A percentile compares a stretch with the other conserved stretches of the same genome.
These are phyloP conservation scores for Eucalyptus leucophloia DNA, from an alignment of 345 rosid genomes.

Conservation along the genomic window DNA sequence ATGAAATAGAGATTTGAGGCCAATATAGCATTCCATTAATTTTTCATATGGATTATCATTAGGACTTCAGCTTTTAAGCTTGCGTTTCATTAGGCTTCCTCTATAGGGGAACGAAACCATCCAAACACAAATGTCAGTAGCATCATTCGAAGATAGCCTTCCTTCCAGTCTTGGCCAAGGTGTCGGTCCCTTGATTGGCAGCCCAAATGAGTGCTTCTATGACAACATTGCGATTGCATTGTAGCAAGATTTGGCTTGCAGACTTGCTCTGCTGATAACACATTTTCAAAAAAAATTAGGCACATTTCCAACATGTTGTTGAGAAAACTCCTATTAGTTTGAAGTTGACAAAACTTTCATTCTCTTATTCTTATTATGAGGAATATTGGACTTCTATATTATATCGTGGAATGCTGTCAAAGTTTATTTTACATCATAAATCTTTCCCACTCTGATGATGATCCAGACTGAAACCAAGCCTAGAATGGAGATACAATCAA, in stretches of 20 bases:
- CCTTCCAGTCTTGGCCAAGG: not conserved
- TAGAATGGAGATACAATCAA: no score
- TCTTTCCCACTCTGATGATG: no score
- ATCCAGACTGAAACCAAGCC: no score
- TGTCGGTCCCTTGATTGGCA: not conserved
- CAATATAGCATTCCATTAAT: not conserved
- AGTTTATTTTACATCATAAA: no score
- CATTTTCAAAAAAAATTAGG: no score
- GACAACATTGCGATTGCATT: not conserved
- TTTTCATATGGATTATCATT: not conserved
- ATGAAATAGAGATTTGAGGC: not conserved
- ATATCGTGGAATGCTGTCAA: no score
- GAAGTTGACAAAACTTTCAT: no score
- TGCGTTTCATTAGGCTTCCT: not conserved
- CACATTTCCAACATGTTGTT: not conserved
- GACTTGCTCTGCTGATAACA: not conserved
- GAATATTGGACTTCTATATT: no score
- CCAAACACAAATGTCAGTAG: not conserved
- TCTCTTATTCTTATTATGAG: no score
- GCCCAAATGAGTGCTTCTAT: not conserved
- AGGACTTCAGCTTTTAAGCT: not conserved
- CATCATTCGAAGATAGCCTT: not conserved
- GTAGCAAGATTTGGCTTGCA: not conserved
- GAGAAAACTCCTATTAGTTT: no score
- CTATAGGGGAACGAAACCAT: fast-evolving